phyloP scores from a whole-genome alignment of 345 rosid genomes.

The Tarenaya hassleriana region DNA sequence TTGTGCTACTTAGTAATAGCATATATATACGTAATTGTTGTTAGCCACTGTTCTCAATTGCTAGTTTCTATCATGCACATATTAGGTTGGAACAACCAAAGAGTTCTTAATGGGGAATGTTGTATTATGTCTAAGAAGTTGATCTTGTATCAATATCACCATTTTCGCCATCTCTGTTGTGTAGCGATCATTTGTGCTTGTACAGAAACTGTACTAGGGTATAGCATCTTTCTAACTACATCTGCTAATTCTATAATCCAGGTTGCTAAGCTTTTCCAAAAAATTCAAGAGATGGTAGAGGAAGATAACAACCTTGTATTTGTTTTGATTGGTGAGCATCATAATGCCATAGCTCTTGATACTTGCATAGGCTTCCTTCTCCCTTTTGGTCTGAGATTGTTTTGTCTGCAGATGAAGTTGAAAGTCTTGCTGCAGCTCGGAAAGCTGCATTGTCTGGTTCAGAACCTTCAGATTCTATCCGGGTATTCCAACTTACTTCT shows the following conservation, averaged over 20 bases:
- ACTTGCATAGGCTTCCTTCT: conserved; percentile 22
- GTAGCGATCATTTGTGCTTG: neutral
- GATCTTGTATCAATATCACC: neutral
- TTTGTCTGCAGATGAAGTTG: conserved; percentile 84
- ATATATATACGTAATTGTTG: neutral
- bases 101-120: neutral
- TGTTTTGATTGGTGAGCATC: conserved; percentile 93
- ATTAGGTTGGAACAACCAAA: neutral
- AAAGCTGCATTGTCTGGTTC: conserved; percentile 97
- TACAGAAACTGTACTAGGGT: conserved; percentile 3
- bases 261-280: conserved; percentile 97
- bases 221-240: conserved; percentile 1
- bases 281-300: conserved; percentile 99
- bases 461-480: conserved; percentile 96
- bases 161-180: conserved; percentile 9
- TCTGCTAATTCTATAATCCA: conserved; percentile 24
- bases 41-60: neutral
- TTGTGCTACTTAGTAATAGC: no score
- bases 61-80: neutral
- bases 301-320: conserved; percentile 96
- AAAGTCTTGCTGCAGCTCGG: conserved; percentile 98
- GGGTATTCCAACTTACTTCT: conserved; percentile 40
- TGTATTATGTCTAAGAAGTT: conserved; percentile 4
- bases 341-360: neutral
- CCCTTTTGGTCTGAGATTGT: conserved; percentile 21